A percentile compares a stretch with the other conserved stretches of the same genome.
These are phyloP conservation scores for Fagopyrum homotropicum DNA, from an alignment of 148 eudicot genomes.

Conservation along the genomic window DNA sequence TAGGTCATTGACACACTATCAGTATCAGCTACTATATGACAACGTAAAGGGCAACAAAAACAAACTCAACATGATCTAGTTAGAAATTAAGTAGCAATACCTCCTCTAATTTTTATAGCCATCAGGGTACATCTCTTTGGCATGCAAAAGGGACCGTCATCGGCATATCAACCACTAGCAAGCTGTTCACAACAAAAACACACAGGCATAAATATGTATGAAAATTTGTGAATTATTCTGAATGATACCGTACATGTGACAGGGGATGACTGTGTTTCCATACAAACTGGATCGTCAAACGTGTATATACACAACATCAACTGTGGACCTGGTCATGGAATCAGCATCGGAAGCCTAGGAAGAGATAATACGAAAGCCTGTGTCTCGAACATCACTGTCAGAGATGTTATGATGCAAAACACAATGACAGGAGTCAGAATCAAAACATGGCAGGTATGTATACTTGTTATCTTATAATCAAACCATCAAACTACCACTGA, in stretches of 20 bases:
- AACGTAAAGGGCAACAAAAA: neutral
- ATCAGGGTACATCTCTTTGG: no score
- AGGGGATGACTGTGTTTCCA: slow-evolving; percentile 97
- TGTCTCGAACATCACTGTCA: slow-evolving; percentile 80
- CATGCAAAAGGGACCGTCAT: no score
- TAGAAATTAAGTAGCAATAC: neutral
- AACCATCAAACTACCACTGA: neutral
- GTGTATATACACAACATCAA: slow-evolving; percentile 67
- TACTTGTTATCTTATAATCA: neutral
- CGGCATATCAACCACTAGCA: no score
- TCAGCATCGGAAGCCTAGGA: slow-evolving; percentile 96
- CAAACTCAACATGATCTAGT: neutral
- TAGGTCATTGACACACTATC: neutral
- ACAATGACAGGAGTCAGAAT: slow-evolving; percentile 94
- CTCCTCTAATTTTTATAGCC: neutral
- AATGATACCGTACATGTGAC: slow-evolving; percentile 18
- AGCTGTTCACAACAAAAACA: no score
- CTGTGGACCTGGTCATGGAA: slow-evolving; percentile 99
- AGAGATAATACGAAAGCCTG: slow-evolving; percentile 73
- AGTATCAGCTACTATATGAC: neutral
- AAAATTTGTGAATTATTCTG: neutral
- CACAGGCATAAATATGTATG: no score
- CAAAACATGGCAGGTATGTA: slow-evolving; percentile 95
- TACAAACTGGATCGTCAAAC: slow-evolving; percentile 85
- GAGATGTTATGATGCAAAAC: slow-evolving; percentile 55